Evolutionary conservation across 148 eudicot species (phyloP).

Genomic region (Oxyria digyna): DNA sequence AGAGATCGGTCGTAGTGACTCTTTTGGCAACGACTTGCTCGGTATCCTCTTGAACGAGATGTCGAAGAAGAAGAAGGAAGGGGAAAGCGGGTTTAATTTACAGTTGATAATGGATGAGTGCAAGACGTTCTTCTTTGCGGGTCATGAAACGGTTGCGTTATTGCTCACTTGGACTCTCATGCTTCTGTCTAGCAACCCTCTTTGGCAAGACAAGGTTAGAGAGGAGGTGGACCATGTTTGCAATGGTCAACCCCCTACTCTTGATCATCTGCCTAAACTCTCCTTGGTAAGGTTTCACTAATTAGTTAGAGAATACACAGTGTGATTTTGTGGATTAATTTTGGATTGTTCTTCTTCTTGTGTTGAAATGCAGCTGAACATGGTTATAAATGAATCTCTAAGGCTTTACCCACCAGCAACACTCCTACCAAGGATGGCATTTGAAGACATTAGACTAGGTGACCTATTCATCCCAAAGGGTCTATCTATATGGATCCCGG

Average conservation of each 20-base stretch:
- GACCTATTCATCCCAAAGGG: constrained; percentile 29
- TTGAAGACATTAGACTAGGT: constrained; percentile 19
- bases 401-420: constrained; percentile 90
- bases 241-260: constrained; percentile 31
- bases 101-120: constrained; percentile 66
- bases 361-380: constrained; percentile 38
- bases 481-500: constrained; percentile 88
- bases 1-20: constrained; percentile 56
- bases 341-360: not conserved
- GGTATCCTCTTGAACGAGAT: constrained; percentile 69
- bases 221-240: constrained; percentile 30
- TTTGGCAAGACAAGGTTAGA: constrained; percentile 53
- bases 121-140: constrained; percentile 51
- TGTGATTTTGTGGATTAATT: too few species aligned
- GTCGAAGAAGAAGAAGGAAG: constrained; percentile 29
- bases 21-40: constrained; percentile 69
- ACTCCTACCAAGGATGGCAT: constrained; percentile 78
- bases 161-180: constrained; percentile 48
- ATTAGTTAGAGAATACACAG: too few species aligned
- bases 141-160: constrained; percentile 53
- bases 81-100: not conserved
- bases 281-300: constrained; percentile 42
- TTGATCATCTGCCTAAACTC: constrained; percentile 69
- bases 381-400: constrained; percentile 77
- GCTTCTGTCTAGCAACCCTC: constrained; percentile 39